Conservation (phyloP, 805 yeast species). For the Yamadazyma sp. region DNA sequence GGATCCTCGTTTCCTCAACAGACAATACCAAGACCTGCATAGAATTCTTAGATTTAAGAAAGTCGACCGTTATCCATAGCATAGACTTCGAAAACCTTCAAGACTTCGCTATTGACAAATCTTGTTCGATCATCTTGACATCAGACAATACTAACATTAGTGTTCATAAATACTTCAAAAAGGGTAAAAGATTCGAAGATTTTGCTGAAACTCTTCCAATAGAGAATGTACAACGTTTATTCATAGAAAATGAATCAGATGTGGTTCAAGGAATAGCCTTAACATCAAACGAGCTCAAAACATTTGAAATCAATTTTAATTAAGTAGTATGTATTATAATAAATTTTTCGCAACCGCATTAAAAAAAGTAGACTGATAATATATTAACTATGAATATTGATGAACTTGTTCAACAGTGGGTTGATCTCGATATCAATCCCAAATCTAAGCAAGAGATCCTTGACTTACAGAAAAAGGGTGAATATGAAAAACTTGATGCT, state of each 20-base stretch:
- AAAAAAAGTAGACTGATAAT: too few species aligned
- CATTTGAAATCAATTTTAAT: too few species aligned
- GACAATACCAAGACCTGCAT: conserved; percentile 19
- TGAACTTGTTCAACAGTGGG: conserved; percentile 32
- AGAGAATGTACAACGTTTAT: too few species aligned
- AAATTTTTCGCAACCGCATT: neutral
- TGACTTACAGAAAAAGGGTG: conserved; percentile 33
- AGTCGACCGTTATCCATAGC: conserved; percentile 24
- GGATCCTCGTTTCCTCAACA: conserved; percentile 40
- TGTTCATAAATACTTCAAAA: conserved; percentile 37
- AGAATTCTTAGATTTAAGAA: conserved; percentile 51
- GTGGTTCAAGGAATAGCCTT: too few species aligned
- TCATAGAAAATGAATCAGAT: too few species aligned
- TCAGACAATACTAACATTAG: conserved; percentile 17
- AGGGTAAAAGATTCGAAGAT: conserved; percentile 27
- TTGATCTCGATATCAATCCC: conserved; percentile 33
- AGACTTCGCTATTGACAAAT: conserved; percentile 33
- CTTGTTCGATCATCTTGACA: conserved; percentile 30
- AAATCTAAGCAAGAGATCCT: conserved; percentile 56
- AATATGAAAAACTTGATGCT: conserved; percentile 45
- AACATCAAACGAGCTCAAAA: too few species aligned
- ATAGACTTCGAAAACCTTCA: conserved; percentile 19
- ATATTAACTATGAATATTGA: conserved; percentile 15
- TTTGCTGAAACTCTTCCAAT: conserved; percentile 2
- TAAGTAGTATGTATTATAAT: neutral